Evolutionary conservation across 768 basidiomycete species (phyloP).

Genomic region (Tephrocybe sp.): DNA sequence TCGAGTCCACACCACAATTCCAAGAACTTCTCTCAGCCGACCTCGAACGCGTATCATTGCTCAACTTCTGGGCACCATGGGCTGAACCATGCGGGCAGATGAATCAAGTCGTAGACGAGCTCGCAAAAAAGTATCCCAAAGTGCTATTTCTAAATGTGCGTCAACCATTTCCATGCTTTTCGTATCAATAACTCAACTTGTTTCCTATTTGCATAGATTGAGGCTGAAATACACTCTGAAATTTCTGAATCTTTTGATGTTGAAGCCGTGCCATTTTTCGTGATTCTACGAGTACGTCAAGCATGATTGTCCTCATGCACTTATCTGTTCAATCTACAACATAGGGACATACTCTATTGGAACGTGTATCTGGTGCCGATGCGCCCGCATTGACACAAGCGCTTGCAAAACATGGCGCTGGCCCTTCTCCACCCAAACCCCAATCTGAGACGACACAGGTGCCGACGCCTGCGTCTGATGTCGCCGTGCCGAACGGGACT

Average conservation of each 20-base stretch:
- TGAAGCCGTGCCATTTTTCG: slow-evolving; percentile 81
- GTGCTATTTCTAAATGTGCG: slow-evolving; percentile 75
- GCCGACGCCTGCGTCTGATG: slow-evolving; percentile 31
- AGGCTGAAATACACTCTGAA: slow-evolving; percentile 77
- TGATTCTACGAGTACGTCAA: slow-evolving; percentile 70
- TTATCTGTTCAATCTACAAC: background rate
- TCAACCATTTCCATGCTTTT: background rate
- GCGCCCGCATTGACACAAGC: slow-evolving; percentile 58
- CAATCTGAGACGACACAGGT: slow-evolving; percentile 49
- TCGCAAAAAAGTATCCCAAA: slow-evolving; percentile 67
- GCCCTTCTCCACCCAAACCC: slow-evolving; percentile 32
- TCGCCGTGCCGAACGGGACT: slow-evolving; percentile 9
- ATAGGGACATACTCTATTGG: slow-evolving; percentile 87
- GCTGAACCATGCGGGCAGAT: slow-evolving; percentile 89
- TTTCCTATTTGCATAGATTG: slow-evolving; percentile 48
- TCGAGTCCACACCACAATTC: slow-evolving; percentile 70
- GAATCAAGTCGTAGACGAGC: slow-evolving; percentile 73
- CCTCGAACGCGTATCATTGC: slow-evolving; percentile 75
- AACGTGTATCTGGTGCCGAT: slow-evolving; percentile 78
- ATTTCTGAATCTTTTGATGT: slow-evolving; percentile 93
- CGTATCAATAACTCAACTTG: too few relatives aligned
- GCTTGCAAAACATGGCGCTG: slow-evolving; percentile 55
- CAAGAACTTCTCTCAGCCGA: slow-evolving; percentile 71
- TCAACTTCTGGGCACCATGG: slow-evolving; percentile 95
- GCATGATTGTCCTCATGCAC: background rate